Conservation (phyloP, 352 stramenopile species). For the Phytophthora sp. region DNA sequence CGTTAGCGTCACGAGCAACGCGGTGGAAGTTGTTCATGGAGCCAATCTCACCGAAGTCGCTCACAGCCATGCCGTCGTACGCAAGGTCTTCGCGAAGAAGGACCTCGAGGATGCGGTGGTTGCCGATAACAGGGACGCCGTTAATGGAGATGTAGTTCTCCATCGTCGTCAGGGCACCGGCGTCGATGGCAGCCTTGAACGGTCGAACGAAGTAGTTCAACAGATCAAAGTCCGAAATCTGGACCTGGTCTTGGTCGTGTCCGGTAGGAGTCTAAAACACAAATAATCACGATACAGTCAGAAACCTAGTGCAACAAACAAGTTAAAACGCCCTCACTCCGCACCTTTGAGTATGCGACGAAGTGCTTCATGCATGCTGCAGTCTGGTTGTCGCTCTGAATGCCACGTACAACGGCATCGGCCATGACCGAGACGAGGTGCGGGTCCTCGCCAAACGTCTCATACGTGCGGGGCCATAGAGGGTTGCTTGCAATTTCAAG, state of each 20-base stretch:
- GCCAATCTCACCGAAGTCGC: conserved; percentile 90
- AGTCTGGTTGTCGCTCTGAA: too few species aligned
- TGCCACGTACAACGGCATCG: conserved; percentile 58
- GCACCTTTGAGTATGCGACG: too few species aligned
- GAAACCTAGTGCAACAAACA: too few species aligned
- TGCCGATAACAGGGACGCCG: conserved; percentile 85
- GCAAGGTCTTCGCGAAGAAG: conserved; percentile 77
- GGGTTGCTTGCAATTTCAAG: conserved; percentile 75
- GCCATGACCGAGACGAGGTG: conserved; percentile 71
- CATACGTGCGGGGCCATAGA: conserved; percentile 82
- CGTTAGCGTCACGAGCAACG: conserved; percentile 33
- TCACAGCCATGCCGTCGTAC: conserved; percentile 87
- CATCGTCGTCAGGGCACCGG: conserved; percentile 87
- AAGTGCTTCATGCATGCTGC: too few species aligned
- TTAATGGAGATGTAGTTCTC: conserved; percentile 93
- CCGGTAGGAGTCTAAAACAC: conserved; percentile 69
- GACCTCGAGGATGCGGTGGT: conserved; percentile 66
- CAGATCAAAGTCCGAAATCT: conserved; percentile 67
- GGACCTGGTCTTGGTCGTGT: conserved; percentile 76
- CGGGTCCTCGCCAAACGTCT: conserved; percentile 92
- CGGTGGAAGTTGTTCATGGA: conserved; percentile 69
- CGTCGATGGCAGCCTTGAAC: conserved; percentile 72
- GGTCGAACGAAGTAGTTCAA: conserved; percentile 81
- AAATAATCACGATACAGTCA: too few species aligned
- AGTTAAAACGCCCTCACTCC: too few species aligned